These are phyloP conservation scores for Metarhizium anisopliae DNA, from an alignment of 2,329 filamentous ascomycete species.

Conservation along the genomic window DNA sequence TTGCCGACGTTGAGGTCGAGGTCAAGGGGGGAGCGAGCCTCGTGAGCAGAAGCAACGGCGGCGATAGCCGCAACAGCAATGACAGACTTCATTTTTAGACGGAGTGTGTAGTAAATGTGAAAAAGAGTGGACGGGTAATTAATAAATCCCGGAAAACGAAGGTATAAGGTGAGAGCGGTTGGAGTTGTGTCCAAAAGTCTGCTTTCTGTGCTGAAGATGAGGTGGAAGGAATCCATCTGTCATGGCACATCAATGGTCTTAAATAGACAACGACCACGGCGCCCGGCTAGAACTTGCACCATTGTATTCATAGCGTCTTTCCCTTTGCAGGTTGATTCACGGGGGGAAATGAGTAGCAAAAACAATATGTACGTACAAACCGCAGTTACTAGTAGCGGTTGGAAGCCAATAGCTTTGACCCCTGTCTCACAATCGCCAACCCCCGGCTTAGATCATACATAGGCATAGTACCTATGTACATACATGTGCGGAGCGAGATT, in stretches of 20 bases:
- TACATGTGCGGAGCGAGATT: neutral
- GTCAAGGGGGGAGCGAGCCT: slow-evolving; percentile 9
- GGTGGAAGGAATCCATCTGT: neutral
- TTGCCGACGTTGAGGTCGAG: slow-evolving; percentile 2
- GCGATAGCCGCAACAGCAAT: slow-evolving; percentile 11
- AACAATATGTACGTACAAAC: neutral
- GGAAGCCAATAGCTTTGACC: neutral
- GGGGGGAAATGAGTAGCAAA: slow-evolving; percentile 11
- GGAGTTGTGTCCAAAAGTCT: slow-evolving; percentile 2
- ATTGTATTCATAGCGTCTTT: neutral
- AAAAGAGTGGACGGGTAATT: slow-evolving; percentile 14
- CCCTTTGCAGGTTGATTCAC: slow-evolving; percentile 3
- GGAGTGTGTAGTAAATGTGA: neutral
- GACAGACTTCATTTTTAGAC: slow-evolving; percentile 16
- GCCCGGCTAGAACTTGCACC: neutral
- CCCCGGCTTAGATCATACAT: neutral
- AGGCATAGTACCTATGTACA: neutral
- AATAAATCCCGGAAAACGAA: slow-evolving; percentile 12
- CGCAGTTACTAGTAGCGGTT: too few relatives aligned
- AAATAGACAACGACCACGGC: slow-evolving; percentile 9
- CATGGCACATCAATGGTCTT: slow-evolving; percentile 10
- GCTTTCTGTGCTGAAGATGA: slow-evolving; percentile 6
- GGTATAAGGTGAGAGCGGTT: slow-evolving; percentile 7
- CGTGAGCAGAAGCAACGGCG: slow-evolving; percentile 9
- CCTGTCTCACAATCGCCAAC: slow-evolving; percentile 1